A percentile compares a stretch with the other conserved stretches of the same genome.
phyloP scores from a whole-genome alignment of 768 basidiomycete species.

The Cubamyces lactineus region DNA sequence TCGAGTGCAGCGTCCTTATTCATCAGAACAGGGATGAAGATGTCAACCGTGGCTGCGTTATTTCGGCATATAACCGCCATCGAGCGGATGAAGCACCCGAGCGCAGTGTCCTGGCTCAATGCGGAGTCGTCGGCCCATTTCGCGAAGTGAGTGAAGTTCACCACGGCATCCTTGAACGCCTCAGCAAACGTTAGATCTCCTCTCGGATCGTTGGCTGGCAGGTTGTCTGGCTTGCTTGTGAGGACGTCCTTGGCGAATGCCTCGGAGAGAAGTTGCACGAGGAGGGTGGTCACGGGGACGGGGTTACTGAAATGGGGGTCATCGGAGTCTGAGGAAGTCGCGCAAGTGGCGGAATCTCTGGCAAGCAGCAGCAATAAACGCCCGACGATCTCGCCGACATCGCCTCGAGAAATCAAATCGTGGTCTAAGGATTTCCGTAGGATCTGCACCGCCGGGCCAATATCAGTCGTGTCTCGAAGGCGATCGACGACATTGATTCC shows the following conservation, averaged over 20 bases:
- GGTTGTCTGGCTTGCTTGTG: conserved; percentile 30
- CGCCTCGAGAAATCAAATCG: conserved; percentile 26
- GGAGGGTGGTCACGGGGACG: conserved; percentile 27
- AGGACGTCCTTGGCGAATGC: conserved; percentile 25
- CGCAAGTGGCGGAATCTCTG: conserved; percentile 25
- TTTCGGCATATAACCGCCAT: conserved; percentile 31
- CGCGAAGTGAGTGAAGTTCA: conserved; percentile 40
- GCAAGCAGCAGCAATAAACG: conserved; percentile 33
- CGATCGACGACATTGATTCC: not conserved
- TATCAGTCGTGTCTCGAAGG: not conserved
- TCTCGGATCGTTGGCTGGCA: conserved; percentile 14
- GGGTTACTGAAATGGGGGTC: not conserved
- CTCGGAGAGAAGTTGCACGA: conserved; percentile 27
- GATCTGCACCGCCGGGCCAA: not conserved
- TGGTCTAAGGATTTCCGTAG: conserved; percentile 4
- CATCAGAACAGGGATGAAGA: conserved; percentile 35
- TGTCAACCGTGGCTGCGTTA: conserved; percentile 28
- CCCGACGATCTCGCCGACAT: conserved; percentile 32
- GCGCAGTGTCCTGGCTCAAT: conserved; percentile 24
- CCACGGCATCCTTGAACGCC: conserved; percentile 31
- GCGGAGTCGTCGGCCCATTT: conserved; percentile 29
- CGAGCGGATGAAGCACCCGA: conserved; percentile 32
- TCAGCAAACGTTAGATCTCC: too few species aligned
- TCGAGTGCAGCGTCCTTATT: conserved; percentile 5
- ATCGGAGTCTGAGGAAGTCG: conserved; percentile 3